phyloP scores from a whole-genome alignment of 23 red algal species.

The Agarophyton chilense region DNA sequence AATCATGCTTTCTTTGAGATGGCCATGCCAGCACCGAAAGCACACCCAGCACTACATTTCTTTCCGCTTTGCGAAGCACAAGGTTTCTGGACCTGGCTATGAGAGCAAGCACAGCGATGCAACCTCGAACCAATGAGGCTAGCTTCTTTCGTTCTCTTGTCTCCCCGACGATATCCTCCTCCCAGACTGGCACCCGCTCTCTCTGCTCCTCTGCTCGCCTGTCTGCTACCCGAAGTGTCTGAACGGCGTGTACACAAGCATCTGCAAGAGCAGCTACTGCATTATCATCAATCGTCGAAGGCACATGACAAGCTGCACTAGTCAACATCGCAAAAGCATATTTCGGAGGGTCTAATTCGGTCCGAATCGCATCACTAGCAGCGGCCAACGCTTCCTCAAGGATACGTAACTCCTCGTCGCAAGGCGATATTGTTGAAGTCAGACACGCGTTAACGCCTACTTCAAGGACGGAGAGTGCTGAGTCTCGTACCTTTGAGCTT shows the following conservation, averaged over 20 bases:
- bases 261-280: neutral
- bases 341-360: neutral
- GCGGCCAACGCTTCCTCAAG: constrained; percentile 14
- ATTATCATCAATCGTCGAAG: constrained; percentile 4
- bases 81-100: neutral
- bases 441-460: constrained; percentile 13
- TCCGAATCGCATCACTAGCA: neutral
- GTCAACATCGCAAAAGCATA: constrained; percentile 1
- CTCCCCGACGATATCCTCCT: neutral
- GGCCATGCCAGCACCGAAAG: constrained; percentile 7
- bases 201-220: neutral
- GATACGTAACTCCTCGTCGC: constrained; percentile 6
- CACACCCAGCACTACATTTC: constrained; percentile 16
- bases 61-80: constrained; percentile 24
- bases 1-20: neutral
- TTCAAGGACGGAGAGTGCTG: constrained; percentile 14
- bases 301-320: constrained; percentile 15
- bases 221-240: constrained; percentile 13
- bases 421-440: neutral
- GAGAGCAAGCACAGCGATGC: constrained; percentile 9
- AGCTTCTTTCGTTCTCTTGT: neutral
- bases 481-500: constrained; percentile 2
- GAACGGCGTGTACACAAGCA: constrained; percentile 14
- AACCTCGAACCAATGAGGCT: constrained; percentile 11
- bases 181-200: neutral